phyloP scores from a whole-genome alignment of 306 rosid species.

The Mimosa pudica region DNA sequence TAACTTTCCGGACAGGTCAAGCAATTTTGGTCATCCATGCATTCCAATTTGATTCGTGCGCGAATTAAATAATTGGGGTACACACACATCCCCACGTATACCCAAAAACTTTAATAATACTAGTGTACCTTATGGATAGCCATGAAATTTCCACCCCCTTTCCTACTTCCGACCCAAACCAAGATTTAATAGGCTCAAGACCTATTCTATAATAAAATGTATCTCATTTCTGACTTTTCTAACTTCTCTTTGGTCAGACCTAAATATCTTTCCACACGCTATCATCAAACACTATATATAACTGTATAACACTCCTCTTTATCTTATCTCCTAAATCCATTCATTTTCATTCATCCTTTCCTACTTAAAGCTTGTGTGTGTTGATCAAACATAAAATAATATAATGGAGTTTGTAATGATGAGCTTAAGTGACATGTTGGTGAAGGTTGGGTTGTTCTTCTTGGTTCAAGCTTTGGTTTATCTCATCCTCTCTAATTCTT shows the following conservation, averaged over 20 bases:
- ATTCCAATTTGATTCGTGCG: too few species aligned
- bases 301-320: not conserved
- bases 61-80: too few species aligned
- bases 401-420: constrained; percentile 37
- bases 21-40: not conserved
- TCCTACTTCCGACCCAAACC: too few species aligned
- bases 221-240: constrained; percentile 1
- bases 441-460: constrained; percentile 66
- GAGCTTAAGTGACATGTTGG: constrained; percentile 48
- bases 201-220: too few species aligned
- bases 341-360: not conserved
- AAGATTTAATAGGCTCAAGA: too few species aligned
- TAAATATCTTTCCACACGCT: not conserved
- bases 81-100: not conserved
- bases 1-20: constrained; percentile 24
- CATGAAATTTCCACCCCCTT: not conserved
- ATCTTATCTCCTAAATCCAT: not conserved
- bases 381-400: not conserved
- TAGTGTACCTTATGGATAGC: not conserved
- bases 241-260: constrained; percentile 26
- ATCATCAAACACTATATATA: constrained; percentile 27
- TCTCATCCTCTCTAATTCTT: constrained; percentile 78
- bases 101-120: not conserved
- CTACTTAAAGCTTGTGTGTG: not conserved
- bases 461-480: constrained; percentile 74